These are phyloP conservation scores for Letharia columbiana DNA, from an alignment of 495 filamentous ascomycete genomes.

Conservation along the genomic window DNA sequence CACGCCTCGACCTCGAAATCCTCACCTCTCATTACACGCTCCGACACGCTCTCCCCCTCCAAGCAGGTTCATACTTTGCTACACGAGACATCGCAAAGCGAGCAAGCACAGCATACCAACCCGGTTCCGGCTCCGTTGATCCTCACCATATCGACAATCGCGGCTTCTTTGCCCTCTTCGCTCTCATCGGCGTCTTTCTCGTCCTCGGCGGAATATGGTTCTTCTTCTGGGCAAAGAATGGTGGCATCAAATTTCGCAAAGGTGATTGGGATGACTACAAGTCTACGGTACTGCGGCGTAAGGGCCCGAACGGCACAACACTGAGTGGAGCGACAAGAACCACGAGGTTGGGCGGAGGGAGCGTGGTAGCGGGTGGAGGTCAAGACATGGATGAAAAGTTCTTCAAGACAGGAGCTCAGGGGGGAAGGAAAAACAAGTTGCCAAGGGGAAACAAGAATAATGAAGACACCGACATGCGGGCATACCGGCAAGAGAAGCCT, in stretches of 20 bases:
- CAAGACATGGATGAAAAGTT: slow-evolving; percentile 46
- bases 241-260: slow-evolving; percentile 77
- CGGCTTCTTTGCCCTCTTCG: slow-evolving; percentile 76
- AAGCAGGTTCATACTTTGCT: slow-evolving; percentile 14
- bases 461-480: slow-evolving; percentile 62
- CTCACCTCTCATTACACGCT: slow-evolving; percentile 3
- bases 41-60: slow-evolving; percentile 13
- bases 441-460: slow-evolving; percentile 36
- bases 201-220: slow-evolving; percentile 82
- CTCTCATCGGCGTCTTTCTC: slow-evolving; percentile 68
- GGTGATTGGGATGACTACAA: slow-evolving; percentile 98
- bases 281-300: slow-evolving; percentile 84
- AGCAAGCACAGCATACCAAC: slow-evolving; percentile 26
- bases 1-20: neutral
- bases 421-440: slow-evolving; percentile 35
- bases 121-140: slow-evolving; percentile 45
- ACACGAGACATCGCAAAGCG: slow-evolving; percentile 15
- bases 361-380: slow-evolving; percentile 57
- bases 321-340: slow-evolving; percentile 70
- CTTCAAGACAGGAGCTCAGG: slow-evolving; percentile 30
- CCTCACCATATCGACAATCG: slow-evolving; percentile 74
- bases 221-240: slow-evolving; percentile 97
- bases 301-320: slow-evolving; percentile 78
- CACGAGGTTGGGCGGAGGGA: slow-evolving; percentile 73
- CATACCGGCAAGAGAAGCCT: slow-evolving; percentile 75